phyloP scores from a whole-genome alignment of 192 early-diverging fungal species.

The Rhizophagus clarus region DNA sequence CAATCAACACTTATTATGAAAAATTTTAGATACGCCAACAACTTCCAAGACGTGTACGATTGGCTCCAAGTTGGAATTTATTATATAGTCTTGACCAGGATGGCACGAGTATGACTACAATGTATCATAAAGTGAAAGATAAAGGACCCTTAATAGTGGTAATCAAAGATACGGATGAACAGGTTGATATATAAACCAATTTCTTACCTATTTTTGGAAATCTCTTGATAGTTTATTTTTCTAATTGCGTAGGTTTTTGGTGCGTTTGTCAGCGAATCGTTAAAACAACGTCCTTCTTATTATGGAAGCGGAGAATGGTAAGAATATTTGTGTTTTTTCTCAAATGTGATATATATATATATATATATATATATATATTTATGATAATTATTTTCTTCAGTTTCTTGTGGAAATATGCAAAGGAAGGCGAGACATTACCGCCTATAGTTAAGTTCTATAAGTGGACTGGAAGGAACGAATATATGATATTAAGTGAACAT shows the following conservation, averaged over 20 bases:
- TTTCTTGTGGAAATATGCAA: constrained; percentile 67
- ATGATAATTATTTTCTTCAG: constrained; percentile 40
- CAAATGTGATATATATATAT: constrained; percentile 17
- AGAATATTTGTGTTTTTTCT: not conserved
- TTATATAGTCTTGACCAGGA: constrained; percentile 94
- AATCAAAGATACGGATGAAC: constrained; percentile 63
- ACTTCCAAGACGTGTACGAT: constrained; percentile 76
- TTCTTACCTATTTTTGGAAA: not conserved
- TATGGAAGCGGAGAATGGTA: constrained; percentile 87
- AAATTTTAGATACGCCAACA: constrained; percentile 66
- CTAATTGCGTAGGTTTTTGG: constrained; percentile 69
- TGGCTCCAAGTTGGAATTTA: constrained; percentile 77
- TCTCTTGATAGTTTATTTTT: not conserved
- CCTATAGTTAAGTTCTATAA: constrained; percentile 51
- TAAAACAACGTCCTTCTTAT: constrained; percentile 63
- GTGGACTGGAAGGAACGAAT: constrained; percentile 80
- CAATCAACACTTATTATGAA: not conserved
- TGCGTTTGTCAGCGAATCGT: constrained; percentile 70
- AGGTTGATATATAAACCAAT: constrained; percentile 38
- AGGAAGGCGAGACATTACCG: constrained; percentile 36
- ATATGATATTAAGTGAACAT: constrained; percentile 72
- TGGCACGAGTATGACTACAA: constrained; percentile 85
- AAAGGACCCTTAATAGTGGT: constrained; percentile 72
- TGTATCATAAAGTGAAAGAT: constrained; percentile 65
- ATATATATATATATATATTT: not conserved